Percentiles rank a stretch among this genome's conserved stretches.
These are phyloP conservation scores for Xerocomellus intermedius DNA, from an alignment of 768 basidiomycete genomes.

Conservation along the genomic window DNA sequence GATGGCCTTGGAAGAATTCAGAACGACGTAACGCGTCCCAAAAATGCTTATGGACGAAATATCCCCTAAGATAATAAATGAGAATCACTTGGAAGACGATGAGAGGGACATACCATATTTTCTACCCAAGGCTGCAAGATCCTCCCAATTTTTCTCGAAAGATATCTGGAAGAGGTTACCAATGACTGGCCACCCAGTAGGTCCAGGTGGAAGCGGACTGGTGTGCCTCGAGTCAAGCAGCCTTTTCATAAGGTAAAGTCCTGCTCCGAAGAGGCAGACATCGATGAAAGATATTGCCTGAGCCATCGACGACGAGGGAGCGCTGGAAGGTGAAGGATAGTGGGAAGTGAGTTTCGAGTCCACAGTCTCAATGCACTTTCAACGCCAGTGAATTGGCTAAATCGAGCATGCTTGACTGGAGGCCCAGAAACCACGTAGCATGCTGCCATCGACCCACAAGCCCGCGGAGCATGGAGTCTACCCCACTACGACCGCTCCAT, in stretches of 20 bases:
- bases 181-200: constrained; percentile 38
- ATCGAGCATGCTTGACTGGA: neutral
- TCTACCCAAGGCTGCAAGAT: constrained; percentile 52
- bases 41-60: constrained; percentile 31
- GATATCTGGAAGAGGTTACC: constrained; percentile 58
- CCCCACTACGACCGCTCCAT: too few species aligned
- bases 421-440: too few species aligned
- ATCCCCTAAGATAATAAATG: constrained; percentile 23
- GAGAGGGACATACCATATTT: constrained; percentile 42
- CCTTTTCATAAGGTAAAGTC: constrained; percentile 4
- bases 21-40: constrained; percentile 46
- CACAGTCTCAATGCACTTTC: neutral
- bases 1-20: constrained; percentile 46
- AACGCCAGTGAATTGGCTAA: neutral
- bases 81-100: neutral
- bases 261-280: constrained; percentile 19
- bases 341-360: neutral
- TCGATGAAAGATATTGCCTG: neutral
- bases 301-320: neutral
- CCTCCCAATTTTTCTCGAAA: constrained; percentile 47
- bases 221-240: neutral
- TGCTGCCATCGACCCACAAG: too few species aligned
- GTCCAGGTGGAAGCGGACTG: constrained; percentile 19
- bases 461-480: neutral
- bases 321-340: neutral